phyloP scores from a whole-genome alignment of 768 basidiomycete species.

The Calocybe indica region DNA sequence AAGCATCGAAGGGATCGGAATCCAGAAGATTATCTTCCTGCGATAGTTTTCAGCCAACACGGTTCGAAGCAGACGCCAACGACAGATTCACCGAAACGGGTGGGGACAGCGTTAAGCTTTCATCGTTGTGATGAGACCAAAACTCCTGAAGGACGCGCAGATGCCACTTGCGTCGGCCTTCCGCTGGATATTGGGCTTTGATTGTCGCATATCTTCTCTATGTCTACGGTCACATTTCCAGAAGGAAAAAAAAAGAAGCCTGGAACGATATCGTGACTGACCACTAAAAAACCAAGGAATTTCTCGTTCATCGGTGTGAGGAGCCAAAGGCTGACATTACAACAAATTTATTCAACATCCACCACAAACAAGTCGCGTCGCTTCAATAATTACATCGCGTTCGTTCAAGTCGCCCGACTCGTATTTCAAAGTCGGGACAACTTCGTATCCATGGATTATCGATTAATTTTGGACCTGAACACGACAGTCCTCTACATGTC shows the following conservation, averaged over 20 bases:
- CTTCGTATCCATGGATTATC: too few species aligned
- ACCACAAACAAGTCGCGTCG: too few species aligned
- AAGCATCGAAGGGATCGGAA: constrained; percentile 48
- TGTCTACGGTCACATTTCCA: constrained; percentile 1
- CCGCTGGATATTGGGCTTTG: constrained; percentile 39
- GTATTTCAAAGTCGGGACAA: too few species aligned
- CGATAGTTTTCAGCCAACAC: not conserved
- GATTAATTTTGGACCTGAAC: too few species aligned
- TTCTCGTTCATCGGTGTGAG: constrained; percentile 8
- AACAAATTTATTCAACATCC: too few species aligned
- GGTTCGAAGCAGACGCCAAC: not conserved
- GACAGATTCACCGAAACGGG: not conserved
- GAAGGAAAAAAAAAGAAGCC: not conserved
- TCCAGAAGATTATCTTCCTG: constrained; percentile 29
- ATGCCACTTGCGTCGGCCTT: constrained; percentile 53
- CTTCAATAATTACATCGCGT: too few species aligned
- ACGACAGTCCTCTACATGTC: too few species aligned
- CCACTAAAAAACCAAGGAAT: constrained; percentile 11
- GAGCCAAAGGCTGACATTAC: too few species aligned
- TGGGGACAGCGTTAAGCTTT: constrained; percentile 1
- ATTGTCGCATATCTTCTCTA: constrained; percentile 37
- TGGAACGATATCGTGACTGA: constrained; percentile 4
- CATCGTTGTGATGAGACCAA: constrained; percentile 31
- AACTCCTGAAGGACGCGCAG: constrained; percentile 46
- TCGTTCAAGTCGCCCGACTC: too few species aligned